Evolutionary conservation across 192 early-diverging fungal species (phyloP).

Genomic region (Coemansia sp.): DNA sequence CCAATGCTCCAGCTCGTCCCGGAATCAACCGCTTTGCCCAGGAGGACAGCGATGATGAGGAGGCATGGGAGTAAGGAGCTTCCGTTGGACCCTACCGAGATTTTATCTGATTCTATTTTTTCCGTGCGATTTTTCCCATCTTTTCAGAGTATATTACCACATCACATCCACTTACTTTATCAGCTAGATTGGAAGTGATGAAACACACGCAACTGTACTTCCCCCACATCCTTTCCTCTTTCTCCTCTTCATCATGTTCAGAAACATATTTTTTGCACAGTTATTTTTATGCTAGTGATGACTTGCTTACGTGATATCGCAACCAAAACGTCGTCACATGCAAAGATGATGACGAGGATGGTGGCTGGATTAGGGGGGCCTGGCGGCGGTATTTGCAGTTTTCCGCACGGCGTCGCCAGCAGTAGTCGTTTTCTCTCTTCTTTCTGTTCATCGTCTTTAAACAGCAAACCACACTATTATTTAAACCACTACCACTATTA

Average conservation of each 20-base stretch:
- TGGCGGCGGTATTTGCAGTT: background rate
- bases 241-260: too few relatives aligned
- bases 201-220: too few relatives aligned
- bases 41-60: constrained; percentile 51
- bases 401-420: background rate
- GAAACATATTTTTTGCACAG: too few relatives aligned
- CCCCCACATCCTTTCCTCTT: too few relatives aligned
- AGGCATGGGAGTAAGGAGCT: constrained; percentile 27
- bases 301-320: too few relatives aligned
- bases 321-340: too few relatives aligned
- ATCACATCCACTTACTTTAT: too few relatives aligned
- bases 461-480: background rate
- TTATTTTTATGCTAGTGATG: too few relatives aligned
- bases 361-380: background rate
- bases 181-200: too few relatives aligned
- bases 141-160: background rate
- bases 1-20: constrained; percentile 33
- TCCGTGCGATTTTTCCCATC: constrained; percentile 1
- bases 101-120: constrained; percentile 3
- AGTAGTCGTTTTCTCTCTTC: background rate
- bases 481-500: background rate
- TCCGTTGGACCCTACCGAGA: background rate
- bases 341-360: background rate
- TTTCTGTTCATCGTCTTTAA: background rate
- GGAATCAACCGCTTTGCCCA: constrained; percentile 45